Evolutionary conservation across 1,284 basidiomycete genomes (phyloP).

Genomic region (Ceratorhiza oryzae-sativae): DNA sequence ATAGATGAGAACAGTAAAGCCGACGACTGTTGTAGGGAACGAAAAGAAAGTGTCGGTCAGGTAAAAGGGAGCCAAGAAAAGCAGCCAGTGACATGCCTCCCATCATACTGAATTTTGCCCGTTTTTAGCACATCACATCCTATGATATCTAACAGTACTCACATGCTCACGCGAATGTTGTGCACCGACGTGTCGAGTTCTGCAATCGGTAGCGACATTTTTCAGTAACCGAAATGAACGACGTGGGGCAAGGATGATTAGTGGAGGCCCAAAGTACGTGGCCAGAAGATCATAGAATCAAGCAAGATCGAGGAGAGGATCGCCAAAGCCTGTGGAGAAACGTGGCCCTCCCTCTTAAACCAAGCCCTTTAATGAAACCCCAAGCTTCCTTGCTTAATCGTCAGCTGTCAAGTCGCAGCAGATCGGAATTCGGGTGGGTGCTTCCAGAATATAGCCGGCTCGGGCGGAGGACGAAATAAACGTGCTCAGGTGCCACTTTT

Average conservation of each 20-base stretch:
- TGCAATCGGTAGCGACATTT: too few species aligned
- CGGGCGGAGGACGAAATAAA: neutral
- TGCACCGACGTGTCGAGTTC: neutral
- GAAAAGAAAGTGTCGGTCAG: neutral
- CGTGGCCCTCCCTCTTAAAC: neutral
- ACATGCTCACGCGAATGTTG: slow-evolving; percentile 6
- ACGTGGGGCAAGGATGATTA: too few species aligned
- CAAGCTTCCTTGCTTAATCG: neutral
- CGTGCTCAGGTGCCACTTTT: neutral
- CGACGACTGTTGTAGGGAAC: slow-evolving; percentile 21
- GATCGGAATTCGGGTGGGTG: neutral
- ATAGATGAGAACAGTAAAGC: slow-evolving; percentile 32
- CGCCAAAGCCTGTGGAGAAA: neutral
- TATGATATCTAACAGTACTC: neutral
- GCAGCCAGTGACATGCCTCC: neutral
- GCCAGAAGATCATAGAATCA: neutral
- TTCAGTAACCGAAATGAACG: neutral
- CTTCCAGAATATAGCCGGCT: neutral
- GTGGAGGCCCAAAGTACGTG: neutral
- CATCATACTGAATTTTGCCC: neutral
- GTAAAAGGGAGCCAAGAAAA: neutral
- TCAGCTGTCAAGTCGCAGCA: neutral
- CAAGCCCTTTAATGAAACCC: neutral
- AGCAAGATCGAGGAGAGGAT: neutral
- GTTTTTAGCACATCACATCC: neutral